Evolutionary conservation across 768 basidiomycete genomes (phyloP).

Genomic region (Suillus paluster): DNA sequence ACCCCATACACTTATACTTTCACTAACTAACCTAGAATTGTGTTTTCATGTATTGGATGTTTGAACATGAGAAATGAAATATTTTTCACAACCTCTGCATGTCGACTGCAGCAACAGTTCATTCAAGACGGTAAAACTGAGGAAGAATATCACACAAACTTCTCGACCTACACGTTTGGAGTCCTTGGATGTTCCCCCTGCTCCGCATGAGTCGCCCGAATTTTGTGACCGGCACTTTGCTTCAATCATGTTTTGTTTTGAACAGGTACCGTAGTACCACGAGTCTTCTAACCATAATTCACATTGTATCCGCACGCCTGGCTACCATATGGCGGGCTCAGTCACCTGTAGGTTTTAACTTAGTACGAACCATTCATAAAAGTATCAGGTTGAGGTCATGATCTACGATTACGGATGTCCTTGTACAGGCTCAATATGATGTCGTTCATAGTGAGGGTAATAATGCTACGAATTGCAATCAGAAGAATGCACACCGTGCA

Average conservation of each 20-base stretch:
- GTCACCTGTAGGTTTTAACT: not conserved
- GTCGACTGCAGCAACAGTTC: no score
- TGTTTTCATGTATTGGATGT: not conserved
- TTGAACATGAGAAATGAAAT: not conserved
- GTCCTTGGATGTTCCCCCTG: no score
- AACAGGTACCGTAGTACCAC: not conserved
- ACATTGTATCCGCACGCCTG: not conserved
- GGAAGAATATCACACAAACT: no score
- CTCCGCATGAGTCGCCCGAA: no score
- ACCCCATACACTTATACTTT: slow-evolving; percentile 33
- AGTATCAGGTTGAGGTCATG: not conserved
- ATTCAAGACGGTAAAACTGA: no score
- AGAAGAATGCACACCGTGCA: not conserved
- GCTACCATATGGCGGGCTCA: not conserved
- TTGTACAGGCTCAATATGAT: slow-evolving; percentile 73
- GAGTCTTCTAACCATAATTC: not conserved
- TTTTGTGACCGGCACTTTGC: not conserved
- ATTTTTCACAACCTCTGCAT: not conserved
- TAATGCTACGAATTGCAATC: slow-evolving; percentile 55
- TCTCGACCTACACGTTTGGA: no score
- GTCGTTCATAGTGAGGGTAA: slow-evolving; percentile 90
- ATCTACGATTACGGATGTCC: slow-evolving; percentile 25
- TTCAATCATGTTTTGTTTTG: not conserved
- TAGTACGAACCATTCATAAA: not conserved
- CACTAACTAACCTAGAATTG: slow-evolving; percentile 26